A percentile compares a stretch with the other conserved stretches of the same genome.
Conservation (phyloP, 257 asterid species). For the Scutellaria barbata region DNA sequence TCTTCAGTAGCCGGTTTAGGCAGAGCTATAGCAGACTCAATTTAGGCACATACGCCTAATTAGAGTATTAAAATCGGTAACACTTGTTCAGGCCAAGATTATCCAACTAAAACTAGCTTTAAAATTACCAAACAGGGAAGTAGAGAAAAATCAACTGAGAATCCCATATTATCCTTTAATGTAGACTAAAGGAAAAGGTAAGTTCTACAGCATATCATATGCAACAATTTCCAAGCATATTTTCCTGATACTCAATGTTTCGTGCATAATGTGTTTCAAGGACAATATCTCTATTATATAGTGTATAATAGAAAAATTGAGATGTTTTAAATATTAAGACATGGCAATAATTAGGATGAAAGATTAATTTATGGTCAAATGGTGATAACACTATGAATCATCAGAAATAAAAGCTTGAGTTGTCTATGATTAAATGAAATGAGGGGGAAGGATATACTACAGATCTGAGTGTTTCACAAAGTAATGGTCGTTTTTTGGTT, state of each 20-base stretch:
- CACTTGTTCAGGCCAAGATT: background rate
- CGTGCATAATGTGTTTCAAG: background rate
- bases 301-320: background rate
- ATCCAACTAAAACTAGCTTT: conserved; percentile 16
- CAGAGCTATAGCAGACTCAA: background rate
- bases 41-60: background rate
- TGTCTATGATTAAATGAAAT: background rate
- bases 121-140: background rate
- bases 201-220: conserved; percentile 22
- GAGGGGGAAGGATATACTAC: too few relatives aligned
- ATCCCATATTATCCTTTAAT: background rate
- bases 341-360: background rate
- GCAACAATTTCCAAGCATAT: conserved; percentile 10
- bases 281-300: background rate
- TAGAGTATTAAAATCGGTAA: background rate
- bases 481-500: too few relatives aligned
- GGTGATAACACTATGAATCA: background rate
- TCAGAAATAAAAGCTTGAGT: background rate
- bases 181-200: background rate
- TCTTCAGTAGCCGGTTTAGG: background rate
- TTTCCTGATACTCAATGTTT: background rate
- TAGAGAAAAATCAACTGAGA: conserved; percentile 11
- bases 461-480: too few relatives aligned
- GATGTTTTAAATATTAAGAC: background rate
- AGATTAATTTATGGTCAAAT: background rate